A percentile compares a stretch with the other conserved stretches of the same genome.
Evolutionary conservation across 202 grass and related monocot species (phyloP).

Genomic region (Elaeis oleifera): DNA sequence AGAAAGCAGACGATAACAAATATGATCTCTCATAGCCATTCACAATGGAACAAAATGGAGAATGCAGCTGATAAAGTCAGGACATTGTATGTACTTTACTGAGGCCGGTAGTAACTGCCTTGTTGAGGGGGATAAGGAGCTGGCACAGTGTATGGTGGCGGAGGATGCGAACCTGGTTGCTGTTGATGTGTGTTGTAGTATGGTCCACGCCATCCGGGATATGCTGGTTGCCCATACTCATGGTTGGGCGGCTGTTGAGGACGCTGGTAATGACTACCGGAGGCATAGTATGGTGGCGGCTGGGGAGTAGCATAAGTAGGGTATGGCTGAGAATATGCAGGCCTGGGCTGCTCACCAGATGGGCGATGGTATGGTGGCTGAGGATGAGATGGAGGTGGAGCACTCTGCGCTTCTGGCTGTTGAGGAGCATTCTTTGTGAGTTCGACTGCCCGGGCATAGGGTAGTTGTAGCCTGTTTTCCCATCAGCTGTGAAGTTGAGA

Average conservation of each 20-base stretch:
- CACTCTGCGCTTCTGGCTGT: constrained; percentile 42
- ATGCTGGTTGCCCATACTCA: constrained; percentile 76
- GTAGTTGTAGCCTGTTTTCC: constrained; percentile 28
- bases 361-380: constrained; percentile 26
- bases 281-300: constrained; percentile 39
- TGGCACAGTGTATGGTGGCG: constrained; percentile 29
- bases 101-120: constrained; percentile 69
- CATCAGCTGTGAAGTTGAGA: constrained; percentile 63
- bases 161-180: constrained; percentile 39
- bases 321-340: constrained; percentile 62
- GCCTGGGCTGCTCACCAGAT: constrained; percentile 34
- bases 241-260: constrained; percentile 43
- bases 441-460: constrained; percentile 27
- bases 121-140: constrained; percentile 53
- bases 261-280: constrained; percentile 54
- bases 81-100: constrained; percentile 19
- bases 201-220: constrained; percentile 80
- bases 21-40: constrained; percentile 6
- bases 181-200: constrained; percentile 74
- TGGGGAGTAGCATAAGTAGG: constrained; percentile 38
- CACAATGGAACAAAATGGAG: constrained; percentile 20
- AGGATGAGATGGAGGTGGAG: constrained; percentile 25
- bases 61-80: constrained; percentile 19
- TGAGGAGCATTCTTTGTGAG: constrained; percentile 37
- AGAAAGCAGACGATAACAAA: too few relatives aligned